Evolutionary conservation across 2,329 filamentous ascomycete genomes (phyloP).

Genomic region (Exophiala calicioides): DNA sequence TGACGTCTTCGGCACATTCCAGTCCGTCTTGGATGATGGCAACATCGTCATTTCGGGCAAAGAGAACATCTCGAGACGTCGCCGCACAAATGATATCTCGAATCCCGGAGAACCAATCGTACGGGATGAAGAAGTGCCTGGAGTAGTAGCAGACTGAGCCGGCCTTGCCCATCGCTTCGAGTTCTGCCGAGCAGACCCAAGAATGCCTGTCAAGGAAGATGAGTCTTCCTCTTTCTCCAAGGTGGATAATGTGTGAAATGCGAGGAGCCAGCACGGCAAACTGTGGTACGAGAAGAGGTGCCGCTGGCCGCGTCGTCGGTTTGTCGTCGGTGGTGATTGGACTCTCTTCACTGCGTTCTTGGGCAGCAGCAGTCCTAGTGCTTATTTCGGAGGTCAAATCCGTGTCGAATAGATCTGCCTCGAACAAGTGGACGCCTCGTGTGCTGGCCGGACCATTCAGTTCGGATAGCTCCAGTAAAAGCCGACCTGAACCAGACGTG

Average conservation of each 20-base stretch:
- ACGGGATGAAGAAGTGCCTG: neutral
- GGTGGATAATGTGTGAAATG: constrained; percentile 1
- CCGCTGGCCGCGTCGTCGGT: no score
- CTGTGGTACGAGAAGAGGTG: neutral
- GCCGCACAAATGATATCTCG: constrained; percentile 1
- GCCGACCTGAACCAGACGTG: neutral
- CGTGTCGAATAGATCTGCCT: neutral
- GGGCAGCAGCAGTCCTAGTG: neutral
- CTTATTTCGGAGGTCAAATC: neutral
- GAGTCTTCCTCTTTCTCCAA: neutral
- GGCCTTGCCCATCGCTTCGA: no score
- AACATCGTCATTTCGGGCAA: constrained; percentile 2
- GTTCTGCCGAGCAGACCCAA: constrained; percentile 1
- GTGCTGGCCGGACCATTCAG: constrained; percentile 1
- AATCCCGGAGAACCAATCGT: neutral
- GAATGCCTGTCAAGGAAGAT: neutral
- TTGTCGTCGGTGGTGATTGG: neutral
- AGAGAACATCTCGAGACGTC: neutral
- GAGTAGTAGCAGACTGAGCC: neutral
- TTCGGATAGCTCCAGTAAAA: constrained; percentile 1
- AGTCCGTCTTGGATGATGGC: constrained; percentile 1
- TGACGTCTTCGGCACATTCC: no score
- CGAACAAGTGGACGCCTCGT: neutral
- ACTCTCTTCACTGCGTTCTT: neutral
- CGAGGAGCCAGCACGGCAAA: neutral